Base-by-base conservation (phyloP, 75 land plant species). In the Selaginella moellendorffii region DNA sequence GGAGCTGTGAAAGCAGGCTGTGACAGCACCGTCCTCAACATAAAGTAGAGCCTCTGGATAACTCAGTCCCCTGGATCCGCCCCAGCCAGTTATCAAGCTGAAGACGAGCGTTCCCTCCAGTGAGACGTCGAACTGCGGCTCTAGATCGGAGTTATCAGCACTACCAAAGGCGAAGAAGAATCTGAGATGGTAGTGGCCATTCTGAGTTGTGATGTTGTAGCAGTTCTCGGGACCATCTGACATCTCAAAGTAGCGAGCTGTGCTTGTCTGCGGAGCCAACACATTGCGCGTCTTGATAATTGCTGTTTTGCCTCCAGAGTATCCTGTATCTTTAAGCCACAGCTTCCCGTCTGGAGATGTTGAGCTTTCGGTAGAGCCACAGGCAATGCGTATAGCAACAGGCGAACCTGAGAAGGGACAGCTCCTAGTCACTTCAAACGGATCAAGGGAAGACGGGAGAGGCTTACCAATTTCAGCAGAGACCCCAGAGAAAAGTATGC, bases 181-280 rank as follows among this genome's bases (percentile, higher is more conserved):
- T 56, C 71, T 79, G 24, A 89, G 68, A 26, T 67, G 31, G 53
- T 88, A 88, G 26, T 85, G 95, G 14, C 98, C 90, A 28, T 61
- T 72, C 2, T 83, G 87, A 14, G 74, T 77, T 0, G 77, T 66
- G 29, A 93, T 69, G 29, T 69, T 77, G 73, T 93, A 93, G 76
- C 98, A 93, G 68, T 88, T 93, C 52, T 88, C 83, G 10, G 85
- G 85, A 21, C 98, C 98, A 67, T 74, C 81, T 18, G 82, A 81
- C 0, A 81, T 30, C 19, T 80, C 77, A 52, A 88, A 93, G 63
- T 81, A 87, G 20, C 98, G 96, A 23, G 83, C 73, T 0, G 90
- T 88, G 17, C 53, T 67, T 0, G 88, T 82, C 1, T 72, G 73
- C 17, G 88, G 82, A 28, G 72, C 31, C 62, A 82, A 21, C 23